phyloP scores from a whole-genome alignment of 2,329 filamentous ascomycete genomes.

The Botryotinia calthae region DNA sequence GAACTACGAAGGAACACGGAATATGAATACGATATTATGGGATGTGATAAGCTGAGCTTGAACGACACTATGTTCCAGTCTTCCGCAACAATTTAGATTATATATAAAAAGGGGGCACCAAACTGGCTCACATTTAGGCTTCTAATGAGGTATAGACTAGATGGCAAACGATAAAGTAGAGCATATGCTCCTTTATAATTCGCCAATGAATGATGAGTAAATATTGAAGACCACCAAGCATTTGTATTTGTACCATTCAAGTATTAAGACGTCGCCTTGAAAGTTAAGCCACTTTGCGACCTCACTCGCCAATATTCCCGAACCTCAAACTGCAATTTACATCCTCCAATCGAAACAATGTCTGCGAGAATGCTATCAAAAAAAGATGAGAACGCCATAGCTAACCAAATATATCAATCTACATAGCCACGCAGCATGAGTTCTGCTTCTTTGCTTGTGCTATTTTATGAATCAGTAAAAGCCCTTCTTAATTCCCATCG shows the following conservation, averaged over 20 bases:
- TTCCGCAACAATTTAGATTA: neutral
- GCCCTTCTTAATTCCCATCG: neutral
- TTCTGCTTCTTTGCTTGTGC: constrained; percentile 77
- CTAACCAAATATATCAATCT: constrained; percentile 33
- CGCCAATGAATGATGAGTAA: constrained; percentile 9
- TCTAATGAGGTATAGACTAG: constrained; percentile 5
- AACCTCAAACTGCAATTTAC: constrained; percentile 16
- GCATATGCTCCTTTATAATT: constrained; percentile 24
- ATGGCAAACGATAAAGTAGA: constrained; percentile 21
- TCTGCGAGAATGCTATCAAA: constrained; percentile 23
- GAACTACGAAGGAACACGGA: constrained; percentile 4
- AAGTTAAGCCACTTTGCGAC: neutral
- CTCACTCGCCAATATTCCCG: neutral
- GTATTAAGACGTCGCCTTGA: neutral
- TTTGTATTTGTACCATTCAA: constrained; percentile 6
- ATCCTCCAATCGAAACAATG: constrained; percentile 4
- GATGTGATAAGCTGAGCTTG: neutral
- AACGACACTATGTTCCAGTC: neutral
- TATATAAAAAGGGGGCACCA: constrained; percentile 9
- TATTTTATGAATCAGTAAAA: constrained; percentile 32
- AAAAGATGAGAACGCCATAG: constrained; percentile 23
- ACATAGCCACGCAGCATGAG: constrained; percentile 72
- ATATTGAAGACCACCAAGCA: constrained; percentile 1
- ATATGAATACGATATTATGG: neutral
- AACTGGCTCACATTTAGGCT: neutral